Base-by-base conservation (phyloP, 768 basidiomycete genomes). In the Lentinus tigrinus region DNA sequence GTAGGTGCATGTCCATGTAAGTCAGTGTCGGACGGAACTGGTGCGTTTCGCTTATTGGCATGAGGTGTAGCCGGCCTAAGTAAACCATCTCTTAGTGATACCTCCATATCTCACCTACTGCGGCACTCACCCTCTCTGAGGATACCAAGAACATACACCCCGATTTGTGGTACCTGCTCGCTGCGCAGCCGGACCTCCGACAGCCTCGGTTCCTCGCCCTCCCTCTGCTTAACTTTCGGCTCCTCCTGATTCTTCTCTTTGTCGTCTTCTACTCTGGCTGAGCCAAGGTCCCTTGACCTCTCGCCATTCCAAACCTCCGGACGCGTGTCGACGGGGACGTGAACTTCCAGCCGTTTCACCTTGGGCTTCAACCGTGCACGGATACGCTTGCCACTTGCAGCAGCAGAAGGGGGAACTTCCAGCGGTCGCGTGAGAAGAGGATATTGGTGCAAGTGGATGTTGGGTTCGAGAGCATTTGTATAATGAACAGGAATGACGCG, bases 11-110 rank as follows among this genome's bases (percentile, higher is more conserved):
- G 68, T 94, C 93, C 60, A 94, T 77, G 73, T 94, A 91, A 17
- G 89, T 90, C 63, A 93, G 72, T 3, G 88, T 87, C 9, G 92
- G 92, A 44, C 91, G 85, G 63, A 94, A 79, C 70, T 94, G 93
- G 67, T 93, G 88, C 0, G 83, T 87, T 73, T 91, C 83, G 60
- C 74, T 81, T 67, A 94, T 82, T 38, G 91, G 89, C 68, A 93
- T 87, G 16, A 94, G 77, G 70, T 93, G 84, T 44, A 94, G 75
- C 59, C 80, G 43, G 81, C 36, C 87, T 91, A 90, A 34, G 19
- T 31, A 13, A 52, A 60, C 56, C 65, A 58, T 47, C 46, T 53
- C 49, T 54, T 31, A 57, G 31, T 40, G 21, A 37, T 52, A 23
- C 9, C 54, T 13, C 3, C 44, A 39, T 23, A 31, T 14, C 19